Base-by-base conservation (phyloP, 805 yeast genomes). In the Limtongozyma cylindracea region DNA sequence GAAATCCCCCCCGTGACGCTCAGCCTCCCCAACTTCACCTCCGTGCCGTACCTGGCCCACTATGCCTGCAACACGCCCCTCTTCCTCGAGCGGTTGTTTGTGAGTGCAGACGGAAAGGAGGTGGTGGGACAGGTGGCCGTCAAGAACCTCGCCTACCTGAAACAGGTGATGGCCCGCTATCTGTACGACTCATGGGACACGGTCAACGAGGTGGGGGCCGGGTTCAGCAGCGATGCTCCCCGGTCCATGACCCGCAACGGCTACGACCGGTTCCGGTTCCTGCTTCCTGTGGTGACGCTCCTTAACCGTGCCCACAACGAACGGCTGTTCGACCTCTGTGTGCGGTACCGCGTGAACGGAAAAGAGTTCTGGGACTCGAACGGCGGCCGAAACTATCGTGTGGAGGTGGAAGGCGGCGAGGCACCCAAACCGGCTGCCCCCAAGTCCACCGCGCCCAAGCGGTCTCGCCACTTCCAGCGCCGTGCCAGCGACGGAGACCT, bases 321-420 rank as follows among this genome's bases (percentile, higher is more conserved):
- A 21, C 34, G 39, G 11, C 25, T 24, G 11, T 38, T 39, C 24
- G 44, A 49, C 20, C 45, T 73, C 31, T 74, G 91, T 33, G 54
- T 71, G 19, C 53, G 58, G 23, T 74, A 61, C 38, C 33, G 37
- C 21, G 44, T 61, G 11, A 40, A 44, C 20, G 54, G 55, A 10
- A 33, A 36, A 20, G 80, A 67, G 31, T 57, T 38, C 35, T 77
- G 92, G 92, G 93, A 77, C 40, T 77, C 73, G 45, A 78, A 77
- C 43, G 29, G 43, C 18, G 36, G 37, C 23, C 38, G 43, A 20
- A 77, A 77, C 43, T 77, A 71, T 41, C 53, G 47, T 19, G 41
- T 77, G n/a, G 40, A 41, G 18, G 53, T 62, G 27, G 45, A 40
- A n/a, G n/a, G n/a, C n/a, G n/a, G n/a, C n/a, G n/a, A n/a, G n/a